A percentile compares a stretch with the other conserved stretches of the same genome.
Conservation (phyloP, 192 early-diverging fungal genomes). For the Rhizophagus prolifer region DNA sequence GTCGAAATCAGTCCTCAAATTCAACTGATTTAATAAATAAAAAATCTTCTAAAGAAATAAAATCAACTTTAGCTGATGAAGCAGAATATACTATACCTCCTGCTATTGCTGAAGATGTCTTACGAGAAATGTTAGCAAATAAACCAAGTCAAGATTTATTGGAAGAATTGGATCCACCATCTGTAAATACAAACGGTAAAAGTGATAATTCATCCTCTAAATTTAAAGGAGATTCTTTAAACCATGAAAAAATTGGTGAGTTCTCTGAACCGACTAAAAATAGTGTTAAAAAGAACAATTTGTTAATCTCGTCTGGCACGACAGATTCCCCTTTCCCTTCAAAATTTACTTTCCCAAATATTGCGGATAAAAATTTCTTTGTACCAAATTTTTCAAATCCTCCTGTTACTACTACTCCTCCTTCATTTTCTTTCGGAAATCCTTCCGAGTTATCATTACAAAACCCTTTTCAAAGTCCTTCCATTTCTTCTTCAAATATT, state of each 20-base stretch:
- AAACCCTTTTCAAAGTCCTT: conserved; percentile 22
- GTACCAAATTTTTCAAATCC: conserved; percentile 24
- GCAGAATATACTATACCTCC: conserved; percentile 31
- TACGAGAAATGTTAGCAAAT: conserved; percentile 29
- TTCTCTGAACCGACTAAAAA: conserved; percentile 21
- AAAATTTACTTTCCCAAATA: conserved; percentile 32
- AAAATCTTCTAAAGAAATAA: conserved; percentile 17
- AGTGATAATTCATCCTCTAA: conserved; percentile 14
- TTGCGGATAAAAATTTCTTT: conserved; percentile 32
- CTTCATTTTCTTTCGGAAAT: conserved; percentile 20
- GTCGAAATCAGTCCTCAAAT: background rate
- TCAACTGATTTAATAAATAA: background rate
- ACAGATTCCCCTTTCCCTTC: conserved; percentile 29
- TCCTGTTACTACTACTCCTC: background rate
- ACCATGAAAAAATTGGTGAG: conserved; percentile 28
- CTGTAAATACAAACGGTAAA: conserved; percentile 11
- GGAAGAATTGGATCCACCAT: conserved; percentile 20
- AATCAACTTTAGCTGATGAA: conserved; percentile 19
- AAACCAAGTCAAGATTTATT: conserved; percentile 22
- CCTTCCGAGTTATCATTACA: conserved; percentile 9
- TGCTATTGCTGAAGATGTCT: conserved; percentile 27
- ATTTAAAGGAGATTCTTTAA: conserved; percentile 18
- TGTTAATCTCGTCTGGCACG: conserved; percentile 18
- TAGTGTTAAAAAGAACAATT: conserved; percentile 26
- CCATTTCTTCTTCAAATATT: conserved; percentile 17